Conservation (phyloP, 371 early-diverging fungal species). For the Mortierella sp. region DNA sequence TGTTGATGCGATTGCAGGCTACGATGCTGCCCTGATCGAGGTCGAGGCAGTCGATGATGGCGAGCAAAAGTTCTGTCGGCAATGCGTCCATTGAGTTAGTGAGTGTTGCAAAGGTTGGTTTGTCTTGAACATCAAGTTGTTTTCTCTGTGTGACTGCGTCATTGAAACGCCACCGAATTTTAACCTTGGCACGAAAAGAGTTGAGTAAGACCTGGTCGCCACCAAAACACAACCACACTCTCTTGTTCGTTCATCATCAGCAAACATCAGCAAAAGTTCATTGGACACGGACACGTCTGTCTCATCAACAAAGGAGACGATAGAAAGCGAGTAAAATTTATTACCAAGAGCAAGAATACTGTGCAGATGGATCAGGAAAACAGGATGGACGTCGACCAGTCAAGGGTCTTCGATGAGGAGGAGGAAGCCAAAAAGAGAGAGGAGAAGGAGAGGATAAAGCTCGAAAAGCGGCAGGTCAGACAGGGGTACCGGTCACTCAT, state of each 20-base stretch:
- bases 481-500: conserved; percentile 66
- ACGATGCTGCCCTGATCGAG: conserved; percentile 27
- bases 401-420: background rate
- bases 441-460: conserved; percentile 60
- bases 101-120: background rate
- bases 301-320: background rate
- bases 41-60: conserved; percentile 22
- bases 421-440: background rate
- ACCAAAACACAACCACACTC: background rate
- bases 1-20: conserved; percentile 36
- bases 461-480: conserved; percentile 65
- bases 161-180: background rate
- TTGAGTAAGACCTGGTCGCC: background rate
- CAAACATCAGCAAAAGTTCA: background rate
- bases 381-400: conserved; percentile 17
- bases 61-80: conserved; percentile 39
- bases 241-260: background rate
- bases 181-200: background rate
- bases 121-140: background rate
- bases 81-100: conserved; percentile 34
- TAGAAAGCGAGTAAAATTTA: background rate
- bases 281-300: background rate
- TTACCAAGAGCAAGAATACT: background rate
- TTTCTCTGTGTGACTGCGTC: background rate
- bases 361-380: conserved; percentile 19